A percentile compares a stretch with the other conserved stretches of the same genome.
Evolutionary conservation across 345 rosid species (phyloP).

Genomic region (Ceriops decandra): DNA sequence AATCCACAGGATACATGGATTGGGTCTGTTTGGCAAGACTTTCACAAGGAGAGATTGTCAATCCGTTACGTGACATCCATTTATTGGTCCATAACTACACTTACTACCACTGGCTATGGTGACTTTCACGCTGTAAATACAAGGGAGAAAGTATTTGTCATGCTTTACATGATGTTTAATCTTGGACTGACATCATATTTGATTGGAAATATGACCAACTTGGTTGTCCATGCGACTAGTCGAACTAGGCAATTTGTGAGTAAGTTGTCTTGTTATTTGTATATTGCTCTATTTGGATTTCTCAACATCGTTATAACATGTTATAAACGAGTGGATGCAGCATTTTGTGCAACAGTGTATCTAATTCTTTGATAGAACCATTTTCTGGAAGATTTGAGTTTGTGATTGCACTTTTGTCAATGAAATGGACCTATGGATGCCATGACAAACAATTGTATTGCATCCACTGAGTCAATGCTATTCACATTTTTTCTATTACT

Average conservation of each 20-base stretch:
- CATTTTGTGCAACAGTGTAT: slow-evolving; percentile 1
- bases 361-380: background rate
- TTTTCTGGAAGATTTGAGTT: too few species aligned
- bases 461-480: too few species aligned
- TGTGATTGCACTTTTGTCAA: background rate
- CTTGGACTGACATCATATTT: slow-evolving; percentile 72
- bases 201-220: slow-evolving; percentile 85
- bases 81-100: slow-evolving; percentile 83
- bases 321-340: background rate
- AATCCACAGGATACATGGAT: slow-evolving; percentile 61
- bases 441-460: too few species aligned
- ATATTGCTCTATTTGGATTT: background rate
- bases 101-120: slow-evolving; percentile 82
- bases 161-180: slow-evolving; percentile 62
- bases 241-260: slow-evolving; percentile 87
- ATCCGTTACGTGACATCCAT: slow-evolving; percentile 57
- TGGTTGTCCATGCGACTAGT: slow-evolving; percentile 73
- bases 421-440: too few species aligned
- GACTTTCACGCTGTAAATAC: slow-evolving; percentile 71
- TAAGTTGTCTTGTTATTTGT: slow-evolving; percentile 7
- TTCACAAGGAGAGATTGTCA: slow-evolving; percentile 21
- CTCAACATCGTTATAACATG: background rate
- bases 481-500: too few species aligned
- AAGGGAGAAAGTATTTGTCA: slow-evolving; percentile 56
- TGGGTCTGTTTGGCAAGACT: slow-evolving; percentile 43